Evolutionary conservation across 257 asterid species (phyloP).

Genomic region (Plantago major): DNA sequence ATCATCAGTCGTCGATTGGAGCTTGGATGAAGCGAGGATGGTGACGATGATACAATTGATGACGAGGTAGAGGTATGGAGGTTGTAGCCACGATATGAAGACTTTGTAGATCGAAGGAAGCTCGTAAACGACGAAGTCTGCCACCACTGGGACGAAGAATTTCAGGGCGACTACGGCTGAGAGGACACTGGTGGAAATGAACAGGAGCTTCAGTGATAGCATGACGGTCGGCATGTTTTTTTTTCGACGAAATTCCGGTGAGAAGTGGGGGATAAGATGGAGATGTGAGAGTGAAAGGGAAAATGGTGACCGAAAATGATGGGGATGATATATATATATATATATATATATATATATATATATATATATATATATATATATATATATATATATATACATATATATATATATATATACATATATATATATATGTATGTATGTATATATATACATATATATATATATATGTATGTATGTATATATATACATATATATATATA

Average conservation of each 20-base stretch:
- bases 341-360: no score
- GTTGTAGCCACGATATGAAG: conserved; percentile 66
- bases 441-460: no score
- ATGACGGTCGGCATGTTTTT: conserved; percentile 25
- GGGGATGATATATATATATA: no score
- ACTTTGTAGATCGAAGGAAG: conserved; percentile 59
- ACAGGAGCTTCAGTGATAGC: conserved; percentile 32
- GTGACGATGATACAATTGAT: conserved; percentile 76
- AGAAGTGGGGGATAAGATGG: not conserved
- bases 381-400: no score
- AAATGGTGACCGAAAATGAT: no score
- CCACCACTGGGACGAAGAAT: conserved; percentile 37
- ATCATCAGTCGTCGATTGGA: conserved; percentile 37
- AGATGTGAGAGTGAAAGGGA: no score
- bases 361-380: no score
- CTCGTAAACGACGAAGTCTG: conserved; percentile 46
- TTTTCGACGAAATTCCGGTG: not conserved
- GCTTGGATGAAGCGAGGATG: conserved; percentile 68
- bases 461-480: no score
- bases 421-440: no score
- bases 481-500: no score
- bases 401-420: no score
- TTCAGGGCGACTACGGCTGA: conserved; percentile 56
- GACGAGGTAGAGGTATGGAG: conserved; percentile 76
- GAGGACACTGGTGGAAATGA: conserved; percentile 52